phyloP scores from a whole-genome alignment of 2,329 filamentous ascomycete genomes.

The Arthroderma sp. region DNA sequence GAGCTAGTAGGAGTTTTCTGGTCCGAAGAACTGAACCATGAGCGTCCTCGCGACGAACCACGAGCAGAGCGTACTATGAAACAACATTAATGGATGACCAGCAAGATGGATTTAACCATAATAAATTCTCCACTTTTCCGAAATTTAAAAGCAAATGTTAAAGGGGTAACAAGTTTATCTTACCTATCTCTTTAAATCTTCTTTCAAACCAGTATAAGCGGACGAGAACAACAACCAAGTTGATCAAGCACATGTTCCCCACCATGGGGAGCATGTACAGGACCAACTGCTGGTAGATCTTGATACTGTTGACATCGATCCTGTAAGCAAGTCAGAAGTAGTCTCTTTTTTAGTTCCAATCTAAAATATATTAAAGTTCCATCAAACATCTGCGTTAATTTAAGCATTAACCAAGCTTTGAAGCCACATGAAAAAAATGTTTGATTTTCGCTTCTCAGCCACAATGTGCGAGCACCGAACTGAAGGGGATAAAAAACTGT shows the following conservation, averaged over 20 bases:
- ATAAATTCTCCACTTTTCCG: neutral
- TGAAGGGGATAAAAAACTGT: neutral
- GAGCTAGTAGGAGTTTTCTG: too few relatives aligned
- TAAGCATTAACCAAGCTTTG: neutral
- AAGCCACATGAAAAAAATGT: neutral
- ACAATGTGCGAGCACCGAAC: neutral
- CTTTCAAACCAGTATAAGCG: slow-evolving; percentile 39
- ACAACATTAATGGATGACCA: too few relatives aligned
- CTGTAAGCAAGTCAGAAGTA: slow-evolving; percentile 18
- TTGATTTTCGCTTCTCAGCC: neutral
- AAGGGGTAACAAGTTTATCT: neutral
- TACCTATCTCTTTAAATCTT: slow-evolving; percentile 29
- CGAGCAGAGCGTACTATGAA: too few relatives aligned
- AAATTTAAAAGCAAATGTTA: neutral
- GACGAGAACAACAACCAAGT: slow-evolving; percentile 36
- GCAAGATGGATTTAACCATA: neutral
- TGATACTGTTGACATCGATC: slow-evolving; percentile 37
- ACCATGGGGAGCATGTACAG: slow-evolving; percentile 39
- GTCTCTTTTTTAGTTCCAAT: too few relatives aligned
- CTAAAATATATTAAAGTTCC: too few relatives aligned
- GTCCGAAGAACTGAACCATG: too few relatives aligned
- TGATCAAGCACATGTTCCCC: slow-evolving; percentile 38
- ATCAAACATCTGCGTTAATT: too few relatives aligned
- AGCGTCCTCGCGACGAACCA: too few relatives aligned
- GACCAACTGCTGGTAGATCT: slow-evolving; percentile 40